These are phyloP conservation scores for Clavispora phyllophila DNA, from an alignment of 805 yeast species.

Conservation along the genomic window DNA sequence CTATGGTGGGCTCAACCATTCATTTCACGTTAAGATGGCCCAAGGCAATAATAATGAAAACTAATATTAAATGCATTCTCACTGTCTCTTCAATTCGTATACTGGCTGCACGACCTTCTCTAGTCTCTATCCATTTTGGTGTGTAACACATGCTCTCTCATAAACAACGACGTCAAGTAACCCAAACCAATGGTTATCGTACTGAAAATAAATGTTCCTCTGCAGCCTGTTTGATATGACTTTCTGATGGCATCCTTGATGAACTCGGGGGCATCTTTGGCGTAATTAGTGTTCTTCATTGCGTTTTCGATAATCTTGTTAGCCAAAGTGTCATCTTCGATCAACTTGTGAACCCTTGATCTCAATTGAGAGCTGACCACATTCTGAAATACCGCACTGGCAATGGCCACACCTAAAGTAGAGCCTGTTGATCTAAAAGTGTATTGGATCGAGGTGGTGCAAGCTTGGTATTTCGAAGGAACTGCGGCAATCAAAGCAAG, in stretches of 20 bases:
- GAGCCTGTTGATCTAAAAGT: slow-evolving; percentile 84
- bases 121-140: slow-evolving; percentile 43
- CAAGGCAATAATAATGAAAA: not conserved
- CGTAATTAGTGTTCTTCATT: slow-evolving; percentile 51
- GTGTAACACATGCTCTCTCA: slow-evolving; percentile 57
- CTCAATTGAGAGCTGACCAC: slow-evolving; percentile 27
- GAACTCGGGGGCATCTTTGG: slow-evolving; percentile 48
- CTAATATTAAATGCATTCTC: not conserved
- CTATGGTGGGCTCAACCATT: slow-evolving; percentile 16
- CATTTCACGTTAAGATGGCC: slow-evolving; percentile 5
- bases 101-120: not conserved
- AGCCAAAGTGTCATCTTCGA: slow-evolving; percentile 28
- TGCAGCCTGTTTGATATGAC: slow-evolving; percentile 50
- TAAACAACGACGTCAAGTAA: slow-evolving; percentile 37
- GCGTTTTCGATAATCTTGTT: slow-evolving; percentile 46
- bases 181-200: slow-evolving; percentile 37
- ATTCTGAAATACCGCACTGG: slow-evolving; percentile 61
- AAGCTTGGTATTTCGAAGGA: slow-evolving; percentile 65
- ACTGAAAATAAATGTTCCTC: slow-evolving; percentile 49
- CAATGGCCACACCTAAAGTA: slow-evolving; percentile 72
- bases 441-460: slow-evolving; percentile 85
- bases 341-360: slow-evolving; percentile 4
- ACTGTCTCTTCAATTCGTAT: too few relatives aligned
- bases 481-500: slow-evolving; percentile 76
- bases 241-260: slow-evolving; percentile 42